Conservation (phyloP, 768 basidiomycete species). For the Neoboletus subvelutipes region DNA sequence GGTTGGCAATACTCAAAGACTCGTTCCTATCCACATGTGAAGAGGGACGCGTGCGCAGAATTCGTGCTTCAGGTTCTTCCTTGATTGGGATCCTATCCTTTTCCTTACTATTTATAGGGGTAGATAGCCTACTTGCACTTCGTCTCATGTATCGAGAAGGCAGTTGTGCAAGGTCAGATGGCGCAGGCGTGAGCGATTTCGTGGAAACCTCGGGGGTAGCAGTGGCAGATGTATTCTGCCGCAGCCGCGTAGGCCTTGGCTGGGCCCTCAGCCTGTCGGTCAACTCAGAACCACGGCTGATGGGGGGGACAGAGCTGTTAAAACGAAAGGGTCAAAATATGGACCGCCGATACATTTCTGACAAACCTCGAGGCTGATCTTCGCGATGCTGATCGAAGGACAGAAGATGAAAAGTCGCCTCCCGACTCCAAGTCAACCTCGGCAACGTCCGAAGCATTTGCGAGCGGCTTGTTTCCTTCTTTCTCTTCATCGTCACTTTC, state of each 20-base stretch:
- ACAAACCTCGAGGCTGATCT: conserved; percentile 31
- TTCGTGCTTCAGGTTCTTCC: conserved; percentile 49
- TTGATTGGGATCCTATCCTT: conserved; percentile 46
- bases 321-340: conserved; percentile 10
- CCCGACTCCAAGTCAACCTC: conserved; percentile 55
- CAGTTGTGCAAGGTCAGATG: conserved; percentile 24
- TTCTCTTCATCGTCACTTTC: conserved; percentile 56
- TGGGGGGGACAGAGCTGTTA: conserved; percentile 28
- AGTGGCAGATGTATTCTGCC: conserved; percentile 45
- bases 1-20: conserved; percentile 38
- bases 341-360: conserved; percentile 1
- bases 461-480: conserved; percentile 48
- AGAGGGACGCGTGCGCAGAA: conserved; percentile 48
- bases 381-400: conserved; percentile 23
- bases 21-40: conserved; percentile 38
- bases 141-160: conserved; percentile 31
- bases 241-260: conserved; percentile 57
- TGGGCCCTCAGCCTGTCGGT: conserved; percentile 30
- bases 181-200: conserved; percentile 39
- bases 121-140: conserved; percentile 33
- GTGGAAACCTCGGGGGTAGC: conserved; percentile 49
- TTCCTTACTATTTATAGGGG: conserved; percentile 32
- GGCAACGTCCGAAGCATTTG: conserved; percentile 45
- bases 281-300: conserved; percentile 29
- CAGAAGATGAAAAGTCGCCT: conserved; percentile 21